Evolutionary conservation across 2,329 filamentous ascomycete species (phyloP).

Genomic region (Bisporella sp.): DNA sequence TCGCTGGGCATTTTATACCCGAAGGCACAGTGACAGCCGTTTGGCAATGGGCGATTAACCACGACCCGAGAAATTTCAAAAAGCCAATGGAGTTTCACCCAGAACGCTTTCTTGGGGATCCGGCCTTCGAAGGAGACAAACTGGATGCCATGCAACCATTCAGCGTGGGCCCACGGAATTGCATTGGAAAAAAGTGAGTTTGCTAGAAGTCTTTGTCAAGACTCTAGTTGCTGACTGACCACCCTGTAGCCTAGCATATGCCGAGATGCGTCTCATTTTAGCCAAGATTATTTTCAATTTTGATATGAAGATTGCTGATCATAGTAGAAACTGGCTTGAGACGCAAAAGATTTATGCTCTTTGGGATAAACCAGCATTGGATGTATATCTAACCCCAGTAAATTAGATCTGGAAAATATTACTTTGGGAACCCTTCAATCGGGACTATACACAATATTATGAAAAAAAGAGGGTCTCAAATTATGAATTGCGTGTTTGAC

Average conservation of each 20-base stretch:
- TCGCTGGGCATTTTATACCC: conserved; percentile 10
- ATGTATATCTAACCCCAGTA: too few species aligned
- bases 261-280: conserved; percentile 12
- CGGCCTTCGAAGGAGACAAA: conserved; percentile 25
- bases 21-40: conserved; percentile 11
- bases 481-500: too few species aligned
- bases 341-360: conserved; percentile 7
- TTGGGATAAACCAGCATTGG: conserved; percentile 7
- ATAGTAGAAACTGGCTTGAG: conserved; percentile 7
- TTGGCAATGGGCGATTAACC: conserved; percentile 24
- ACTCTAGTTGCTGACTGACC: too few species aligned
- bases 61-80: conserved; percentile 12
- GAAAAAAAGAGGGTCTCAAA: too few species aligned
- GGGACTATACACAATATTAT: too few species aligned
- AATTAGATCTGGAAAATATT: too few species aligned
- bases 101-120: conserved; percentile 17
- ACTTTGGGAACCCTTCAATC: too few species aligned
- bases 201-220: too few species aligned
- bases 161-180: conserved; percentile 24
- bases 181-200: conserved; percentile 15
- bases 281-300: conserved; percentile 12
- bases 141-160: conserved; percentile 26
- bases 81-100: conserved; percentile 15
- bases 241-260: conserved; percentile 5
- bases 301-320: conserved; percentile 8